A percentile compares a stretch with the other conserved stretches of the same genome.
Conservation (phyloP, 371 early-diverging fungal species). For the Mortierella sp. region DNA sequence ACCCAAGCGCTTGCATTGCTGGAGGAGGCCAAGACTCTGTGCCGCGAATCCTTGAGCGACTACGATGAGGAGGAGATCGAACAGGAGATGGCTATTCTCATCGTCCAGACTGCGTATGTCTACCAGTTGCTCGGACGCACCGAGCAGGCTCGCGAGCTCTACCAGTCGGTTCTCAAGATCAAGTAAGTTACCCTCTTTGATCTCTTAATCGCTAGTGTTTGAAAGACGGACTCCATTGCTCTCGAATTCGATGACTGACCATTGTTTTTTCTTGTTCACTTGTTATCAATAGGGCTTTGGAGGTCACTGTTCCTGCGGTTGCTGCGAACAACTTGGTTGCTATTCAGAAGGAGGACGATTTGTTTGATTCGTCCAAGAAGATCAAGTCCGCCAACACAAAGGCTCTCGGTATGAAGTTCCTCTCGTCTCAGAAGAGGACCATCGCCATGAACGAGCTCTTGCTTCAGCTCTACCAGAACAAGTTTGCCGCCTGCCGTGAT, state of each 20-base stretch:
- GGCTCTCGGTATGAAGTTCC: constrained; percentile 72
- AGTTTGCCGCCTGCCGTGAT: constrained; percentile 74
- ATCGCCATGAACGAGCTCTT: constrained; percentile 80
- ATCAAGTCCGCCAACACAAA: constrained; percentile 68
- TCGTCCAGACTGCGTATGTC: constrained; percentile 80
- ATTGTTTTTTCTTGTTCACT: not conserved
- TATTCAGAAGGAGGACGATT: constrained; percentile 66
- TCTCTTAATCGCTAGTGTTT: not conserved
- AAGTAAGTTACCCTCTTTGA: constrained; percentile 60
- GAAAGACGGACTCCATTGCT: not conserved
- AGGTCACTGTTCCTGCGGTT: constrained; percentile 71
- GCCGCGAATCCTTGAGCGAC: constrained; percentile 63
- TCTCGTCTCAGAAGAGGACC: constrained; percentile 71
- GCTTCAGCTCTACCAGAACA: constrained; percentile 72
- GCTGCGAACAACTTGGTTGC: constrained; percentile 80
- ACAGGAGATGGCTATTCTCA: constrained; percentile 76
- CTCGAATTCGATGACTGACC: too few species aligned
- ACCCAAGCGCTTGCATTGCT: constrained; percentile 51
- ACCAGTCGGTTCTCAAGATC: constrained; percentile 69
- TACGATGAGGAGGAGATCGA: constrained; percentile 77
- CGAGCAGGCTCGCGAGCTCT: constrained; percentile 74
- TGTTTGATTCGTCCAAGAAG: constrained; percentile 72
- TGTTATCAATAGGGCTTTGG: constrained; percentile 51
- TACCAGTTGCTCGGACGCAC: constrained; percentile 74
- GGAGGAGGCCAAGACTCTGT: constrained; percentile 68